Percentiles rank a stretch among this genome's conserved stretches.
These are phyloP conservation scores for Litsea cubeba DNA, from an alignment of 164 flowering plant genomes.

Conservation along the genomic window DNA sequence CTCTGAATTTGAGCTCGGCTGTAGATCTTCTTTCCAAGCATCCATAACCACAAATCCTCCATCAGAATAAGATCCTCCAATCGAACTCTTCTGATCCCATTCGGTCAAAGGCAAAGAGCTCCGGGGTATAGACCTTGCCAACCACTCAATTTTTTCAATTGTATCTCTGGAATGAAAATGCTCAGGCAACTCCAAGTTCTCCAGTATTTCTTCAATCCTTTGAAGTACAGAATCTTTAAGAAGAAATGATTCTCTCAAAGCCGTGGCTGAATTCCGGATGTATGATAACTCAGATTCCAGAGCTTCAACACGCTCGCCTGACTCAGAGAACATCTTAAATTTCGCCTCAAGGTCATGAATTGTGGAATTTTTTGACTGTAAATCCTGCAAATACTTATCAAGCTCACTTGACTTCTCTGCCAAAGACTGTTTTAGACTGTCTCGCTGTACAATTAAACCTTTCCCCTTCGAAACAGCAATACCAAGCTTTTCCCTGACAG, in stretches of 20 bases:
- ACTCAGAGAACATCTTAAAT: slow-evolving; percentile 70
- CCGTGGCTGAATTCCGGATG: slow-evolving; percentile 95
- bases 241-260: slow-evolving; percentile 88
- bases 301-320: slow-evolving; percentile 98
- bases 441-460: slow-evolving; percentile 88
- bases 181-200: slow-evolving; percentile 92
- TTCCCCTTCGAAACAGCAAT: slow-evolving; percentile 97
- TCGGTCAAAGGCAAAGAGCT: slow-evolving; percentile 48
- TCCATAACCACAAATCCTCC: slow-evolving; percentile 56
- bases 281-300: slow-evolving; percentile 96
- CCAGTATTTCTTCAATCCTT: slow-evolving; percentile 91
- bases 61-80: slow-evolving; percentile 65
- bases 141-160: slow-evolving; percentile 87
- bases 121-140: slow-evolving; percentile 63
- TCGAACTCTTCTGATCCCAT: slow-evolving; percentile 74
- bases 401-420: slow-evolving; percentile 71
- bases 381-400: slow-evolving; percentile 67
- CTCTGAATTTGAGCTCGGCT: slow-evolving; percentile 29
- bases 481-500: slow-evolving; percentile 90
- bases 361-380: slow-evolving; percentile 58
- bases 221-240: slow-evolving; percentile 91
- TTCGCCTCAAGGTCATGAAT: slow-evolving; percentile 65
- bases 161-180: slow-evolving; percentile 74
- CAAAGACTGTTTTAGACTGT: slow-evolving; percentile 69
- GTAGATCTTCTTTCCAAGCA: slow-evolving; percentile 62